These are phyloP conservation scores for Xerocomus potaroensis DNA, from an alignment of 768 basidiomycete species.

Conservation along the genomic window DNA sequence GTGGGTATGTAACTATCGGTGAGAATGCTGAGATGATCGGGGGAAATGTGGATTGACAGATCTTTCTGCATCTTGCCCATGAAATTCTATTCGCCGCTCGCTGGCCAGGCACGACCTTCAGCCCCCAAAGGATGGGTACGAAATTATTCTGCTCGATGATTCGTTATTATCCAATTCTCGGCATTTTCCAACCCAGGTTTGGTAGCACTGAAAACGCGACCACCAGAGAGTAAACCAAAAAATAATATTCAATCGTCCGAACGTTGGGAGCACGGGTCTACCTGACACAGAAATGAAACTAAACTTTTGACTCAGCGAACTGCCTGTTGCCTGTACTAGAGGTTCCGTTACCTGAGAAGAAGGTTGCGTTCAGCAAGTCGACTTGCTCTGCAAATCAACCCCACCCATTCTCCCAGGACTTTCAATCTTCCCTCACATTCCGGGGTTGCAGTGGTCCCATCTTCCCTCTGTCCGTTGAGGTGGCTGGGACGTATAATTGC, in stretches of 20 bases:
- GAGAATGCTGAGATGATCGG: conserved; percentile 6
- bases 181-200: not conserved
- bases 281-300: conserved; percentile 6
- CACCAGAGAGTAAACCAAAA: not conserved
- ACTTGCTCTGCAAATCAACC: not conserved
- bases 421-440: not conserved
- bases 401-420: not conserved
- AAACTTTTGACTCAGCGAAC: conserved; percentile 1
- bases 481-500: not conserved
- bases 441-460: not conserved
- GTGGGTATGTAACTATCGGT: conserved; percentile 9
- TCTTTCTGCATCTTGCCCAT: not conserved
- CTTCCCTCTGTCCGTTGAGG: not conserved
- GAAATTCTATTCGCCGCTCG: not conserved
- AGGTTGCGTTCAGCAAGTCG: not conserved
- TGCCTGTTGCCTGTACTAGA: not conserved
- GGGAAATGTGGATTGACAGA: not conserved
- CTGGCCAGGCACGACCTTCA: not conserved
- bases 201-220: not conserved
- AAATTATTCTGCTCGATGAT: not conserved
- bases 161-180: no score
- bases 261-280: not conserved
- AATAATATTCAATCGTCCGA: not conserved
- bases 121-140: not conserved
- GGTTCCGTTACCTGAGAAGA: conserved; percentile 5